Base-by-base conservation (phyloP, 2,329 filamentous ascomycete genomes). In the Fusarium newnesense region DNA sequence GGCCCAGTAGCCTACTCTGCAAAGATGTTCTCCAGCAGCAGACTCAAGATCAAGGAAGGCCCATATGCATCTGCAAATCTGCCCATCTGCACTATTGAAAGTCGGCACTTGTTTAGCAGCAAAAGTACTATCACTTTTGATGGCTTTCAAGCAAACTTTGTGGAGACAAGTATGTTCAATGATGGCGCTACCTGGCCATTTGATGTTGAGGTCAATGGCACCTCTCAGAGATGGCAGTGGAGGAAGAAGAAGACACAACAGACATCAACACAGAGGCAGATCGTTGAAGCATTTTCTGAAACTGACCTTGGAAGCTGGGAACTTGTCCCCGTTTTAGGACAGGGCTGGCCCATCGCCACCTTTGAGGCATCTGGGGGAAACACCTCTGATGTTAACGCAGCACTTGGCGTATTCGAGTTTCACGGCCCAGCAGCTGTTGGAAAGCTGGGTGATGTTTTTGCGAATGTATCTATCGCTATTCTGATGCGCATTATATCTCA, bases 1-100 rank as follows among this genome's bases (percentile, higher is more conserved):
- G 60, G 36, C 5, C 37, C 30, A 6, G 42, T 64, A 2, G 49
- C 60, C 1, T 66, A 64, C 18, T 66, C 60, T 3, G 63, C 60
- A 15, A 66, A 64, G 6, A 49, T 64, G 40, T 64, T 64, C 42
- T 64, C 60, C 1, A 66, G 63, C n/a, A 66, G 49, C 13, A 39
- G 49, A 8, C 49, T 66, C 15, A 66, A 64, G 9, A 39, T 66
- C 15, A 66, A 66, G 1, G 36, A 66, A 2, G 63, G 63, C 2
- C 30, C 60, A 13, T 64, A 66, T 15, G 24, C 56, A 12, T 66
- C 63, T 5, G 60, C 10, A 2, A 30, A 36, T 0, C 4, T 57
- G 1, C 60, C 36, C 0, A 24, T 57, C 1, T 66, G 63, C 7
- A 57, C 63, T 9, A 64, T 66, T 0, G 63, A 66, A 9, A 66